Conservation (phyloP, 768 basidiomycete species). For the Termitomyces sp. region DNA sequence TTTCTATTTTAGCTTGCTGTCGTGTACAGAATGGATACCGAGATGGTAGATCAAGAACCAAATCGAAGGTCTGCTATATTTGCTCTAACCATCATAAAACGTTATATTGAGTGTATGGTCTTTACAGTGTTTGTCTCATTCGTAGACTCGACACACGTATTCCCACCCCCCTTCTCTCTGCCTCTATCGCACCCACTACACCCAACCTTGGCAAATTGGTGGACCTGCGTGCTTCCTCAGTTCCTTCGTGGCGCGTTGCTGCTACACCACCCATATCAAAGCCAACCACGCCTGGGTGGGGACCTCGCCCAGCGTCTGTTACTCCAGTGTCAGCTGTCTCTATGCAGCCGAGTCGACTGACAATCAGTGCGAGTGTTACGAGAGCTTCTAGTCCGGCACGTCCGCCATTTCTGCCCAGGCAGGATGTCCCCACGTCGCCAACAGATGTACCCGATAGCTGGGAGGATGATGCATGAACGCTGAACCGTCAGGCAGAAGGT, state of each 20-base stretch:
- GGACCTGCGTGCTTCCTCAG: slow-evolving; percentile 36
- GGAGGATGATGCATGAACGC: slow-evolving; percentile 24
- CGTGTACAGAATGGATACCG: slow-evolving; percentile 76
- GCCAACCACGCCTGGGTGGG: slow-evolving; percentile 3
- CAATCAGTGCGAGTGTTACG: slow-evolving; percentile 2
- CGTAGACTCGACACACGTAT: slow-evolving; percentile 79
- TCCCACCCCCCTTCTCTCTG: slow-evolving; percentile 66
- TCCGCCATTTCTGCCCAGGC: neutral
- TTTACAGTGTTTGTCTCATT: slow-evolving; percentile 62
- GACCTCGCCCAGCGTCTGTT: slow-evolving; percentile 1
- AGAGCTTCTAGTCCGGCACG: slow-evolving; percentile 10
- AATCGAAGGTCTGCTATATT: slow-evolving; percentile 45
- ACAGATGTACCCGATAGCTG: slow-evolving; percentile 26
- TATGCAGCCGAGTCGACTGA: neutral
- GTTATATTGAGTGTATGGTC: neutral
- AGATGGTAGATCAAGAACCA: slow-evolving; percentile 90
- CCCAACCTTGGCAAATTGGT: slow-evolving; percentile 56
- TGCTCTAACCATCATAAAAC: neutral
- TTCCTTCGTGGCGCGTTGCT: slow-evolving; percentile 17
- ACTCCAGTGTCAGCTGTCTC: neutral
- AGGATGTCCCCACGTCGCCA: slow-evolving; percentile 6
- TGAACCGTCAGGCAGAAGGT: neutral
- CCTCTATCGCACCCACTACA: slow-evolving; percentile 22
- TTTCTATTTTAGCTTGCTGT: slow-evolving; percentile 52
- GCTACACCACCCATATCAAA: slow-evolving; percentile 7